These are phyloP conservation scores for Condylostoma magnum DNA, from an alignment of 169 alveolate genomes.

Conservation along the genomic window DNA sequence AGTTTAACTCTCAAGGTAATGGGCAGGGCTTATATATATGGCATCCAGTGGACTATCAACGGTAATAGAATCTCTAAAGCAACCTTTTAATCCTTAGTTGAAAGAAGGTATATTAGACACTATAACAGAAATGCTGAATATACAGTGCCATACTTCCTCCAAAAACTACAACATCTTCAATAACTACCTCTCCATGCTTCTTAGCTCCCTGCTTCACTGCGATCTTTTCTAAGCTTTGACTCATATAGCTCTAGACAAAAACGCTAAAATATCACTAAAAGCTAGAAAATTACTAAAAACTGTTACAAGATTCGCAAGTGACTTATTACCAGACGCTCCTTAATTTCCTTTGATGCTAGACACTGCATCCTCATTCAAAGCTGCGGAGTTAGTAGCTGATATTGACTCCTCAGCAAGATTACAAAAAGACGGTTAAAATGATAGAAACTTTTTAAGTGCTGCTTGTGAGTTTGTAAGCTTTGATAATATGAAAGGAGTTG, in stretches of 20 bases:
- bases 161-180: constrained; percentile 1
- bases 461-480: constrained; percentile 23
- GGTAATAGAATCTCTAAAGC: neutral
- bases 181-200: constrained; percentile 18
- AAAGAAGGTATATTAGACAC: constrained; percentile 28
- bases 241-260: constrained; percentile 10
- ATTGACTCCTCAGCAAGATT: constrained; percentile 21
- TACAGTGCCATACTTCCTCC: constrained; percentile 1
- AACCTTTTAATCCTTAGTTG: constrained; percentile 12
- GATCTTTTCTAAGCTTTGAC: constrained; percentile 3
- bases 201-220: constrained; percentile 19
- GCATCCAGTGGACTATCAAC: constrained; percentile 13
- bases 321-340: constrained; percentile 27
- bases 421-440: neutral
- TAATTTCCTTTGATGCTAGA: neutral
- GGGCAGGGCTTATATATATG: constrained; percentile 29
- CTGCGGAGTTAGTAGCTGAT: constrained; percentile 30
- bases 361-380: neutral
- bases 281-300: constrained; percentile 13
- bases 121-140: constrained; percentile 6
- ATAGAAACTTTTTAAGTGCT: constrained; percentile 7
- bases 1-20: neutral
- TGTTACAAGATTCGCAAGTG: constrained; percentile 14
- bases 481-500: neutral
- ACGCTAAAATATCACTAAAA: constrained; percentile 9